Conservation (phyloP, 305 asterid species). For the Fraxinus baroniana region DNA sequence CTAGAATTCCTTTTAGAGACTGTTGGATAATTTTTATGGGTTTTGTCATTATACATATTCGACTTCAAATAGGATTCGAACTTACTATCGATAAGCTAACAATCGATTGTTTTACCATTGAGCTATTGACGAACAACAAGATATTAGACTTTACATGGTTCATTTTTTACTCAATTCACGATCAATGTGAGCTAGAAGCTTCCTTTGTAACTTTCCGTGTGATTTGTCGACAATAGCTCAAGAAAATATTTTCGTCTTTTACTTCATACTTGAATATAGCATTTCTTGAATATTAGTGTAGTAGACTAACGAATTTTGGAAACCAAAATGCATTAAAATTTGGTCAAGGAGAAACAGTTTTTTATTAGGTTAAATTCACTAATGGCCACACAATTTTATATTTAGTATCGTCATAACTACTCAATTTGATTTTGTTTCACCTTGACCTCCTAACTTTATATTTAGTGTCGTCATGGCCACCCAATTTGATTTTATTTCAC, state of each 20-base stretch:
- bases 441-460: no score
- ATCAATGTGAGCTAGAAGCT: neutral
- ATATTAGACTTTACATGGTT: neutral
- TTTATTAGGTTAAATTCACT: neutral
- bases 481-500: no score
- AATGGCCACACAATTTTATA: no score
- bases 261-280: neutral
- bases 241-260: neutral
- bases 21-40: neutral
- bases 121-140: neutral
- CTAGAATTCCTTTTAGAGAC: neutral
- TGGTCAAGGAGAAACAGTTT: neutral
- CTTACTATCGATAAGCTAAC: neutral
- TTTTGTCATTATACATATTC: no score
- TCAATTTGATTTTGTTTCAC: no score
- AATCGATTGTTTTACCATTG: neutral
- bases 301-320: neutral
- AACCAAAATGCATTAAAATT: neutral
- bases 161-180: neutral
- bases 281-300: neutral
- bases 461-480: no score
- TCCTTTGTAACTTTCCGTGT: neutral
- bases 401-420: no score
- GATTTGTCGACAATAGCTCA: neutral
- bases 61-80: neutral